phyloP scores from a whole-genome alignment of 345 rosid genomes.

The Populus ilicifolia region DNA sequence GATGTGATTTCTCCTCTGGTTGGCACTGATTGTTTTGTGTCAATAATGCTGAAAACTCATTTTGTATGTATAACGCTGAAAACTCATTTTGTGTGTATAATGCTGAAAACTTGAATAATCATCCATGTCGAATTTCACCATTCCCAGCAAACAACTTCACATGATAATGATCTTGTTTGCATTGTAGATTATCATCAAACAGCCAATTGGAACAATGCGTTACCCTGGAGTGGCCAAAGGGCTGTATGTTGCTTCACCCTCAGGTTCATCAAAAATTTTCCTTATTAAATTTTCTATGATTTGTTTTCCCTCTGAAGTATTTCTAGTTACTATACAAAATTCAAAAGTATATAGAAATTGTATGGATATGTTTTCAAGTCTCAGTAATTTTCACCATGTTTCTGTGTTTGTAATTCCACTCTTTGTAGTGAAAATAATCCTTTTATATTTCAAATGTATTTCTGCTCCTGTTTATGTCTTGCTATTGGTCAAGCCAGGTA shows the following conservation, averaged over 20 bases:
- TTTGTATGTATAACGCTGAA: not conserved
- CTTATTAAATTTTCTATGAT: not conserved
- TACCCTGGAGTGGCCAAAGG: constrained; percentile 90
- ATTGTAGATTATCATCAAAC: constrained; percentile 53
- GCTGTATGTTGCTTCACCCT: constrained; percentile 68
- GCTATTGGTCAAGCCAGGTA: constrained; percentile 39
- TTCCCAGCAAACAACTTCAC: not conserved
- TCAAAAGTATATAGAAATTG: not conserved
- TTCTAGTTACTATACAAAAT: not conserved
- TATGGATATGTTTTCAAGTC: not conserved
- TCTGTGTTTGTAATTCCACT: not conserved
- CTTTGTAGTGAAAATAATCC: not conserved
- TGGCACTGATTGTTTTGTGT: not conserved
- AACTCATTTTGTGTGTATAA: not conserved
- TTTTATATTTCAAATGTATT: not conserved
- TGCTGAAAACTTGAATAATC: not conserved
- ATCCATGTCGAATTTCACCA: not conserved
- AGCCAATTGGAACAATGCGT: constrained; percentile 65
- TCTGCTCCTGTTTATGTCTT: not conserved
- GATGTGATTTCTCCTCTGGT: not conserved
- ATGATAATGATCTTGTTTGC: not conserved
- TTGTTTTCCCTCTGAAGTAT: not conserved
- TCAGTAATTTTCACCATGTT: not conserved
- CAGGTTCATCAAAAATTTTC: constrained; percentile 42
- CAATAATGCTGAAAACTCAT: not conserved